Conservation (phyloP, 1,284 basidiomycete species). For the Sphaerobolus stellatus region DNA sequence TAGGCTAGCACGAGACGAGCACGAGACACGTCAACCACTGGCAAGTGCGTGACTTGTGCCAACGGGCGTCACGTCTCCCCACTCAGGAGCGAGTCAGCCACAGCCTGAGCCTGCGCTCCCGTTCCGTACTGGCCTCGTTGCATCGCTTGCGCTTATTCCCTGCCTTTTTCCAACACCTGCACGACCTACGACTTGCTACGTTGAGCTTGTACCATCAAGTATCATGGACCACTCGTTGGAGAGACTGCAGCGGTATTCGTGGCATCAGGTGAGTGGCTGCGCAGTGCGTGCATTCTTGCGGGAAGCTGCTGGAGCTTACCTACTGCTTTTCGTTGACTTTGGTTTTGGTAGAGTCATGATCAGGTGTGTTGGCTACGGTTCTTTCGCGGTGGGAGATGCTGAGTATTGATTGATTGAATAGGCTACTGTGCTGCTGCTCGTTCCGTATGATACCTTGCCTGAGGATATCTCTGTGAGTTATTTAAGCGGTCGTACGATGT, state of each 20-base stretch:
- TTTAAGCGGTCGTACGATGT: no score
- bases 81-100: no score
- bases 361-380: conserved; percentile 30
- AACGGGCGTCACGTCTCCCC: no score
- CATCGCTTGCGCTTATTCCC: neutral
- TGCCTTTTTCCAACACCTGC: no score
- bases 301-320: neutral
- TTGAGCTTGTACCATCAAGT: no score
- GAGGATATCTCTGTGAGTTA: conserved; percentile 67
- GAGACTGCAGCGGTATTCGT: conserved; percentile 38
- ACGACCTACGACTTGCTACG: no score
- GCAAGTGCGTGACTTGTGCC: no score
- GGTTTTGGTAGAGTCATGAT: conserved; percentile 39
- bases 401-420: conserved; percentile 27
- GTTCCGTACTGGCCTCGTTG: neutral
- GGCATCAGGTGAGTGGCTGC: conserved; percentile 42
- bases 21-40: no score
- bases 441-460: conserved; percentile 66
- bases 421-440: conserved; percentile 75
- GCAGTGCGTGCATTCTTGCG: conserved; percentile 1
- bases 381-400: conserved; percentile 9
- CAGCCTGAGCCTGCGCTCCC: no score
- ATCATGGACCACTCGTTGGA: conserved; percentile 32
- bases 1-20: no score
- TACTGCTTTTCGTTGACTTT: neutral